A percentile compares a stretch with the other conserved stretches of the same genome.
Evolutionary conservation across 2,329 filamentous ascomycete genomes (phyloP).

Genomic region (Penicillium sp.): DNA sequence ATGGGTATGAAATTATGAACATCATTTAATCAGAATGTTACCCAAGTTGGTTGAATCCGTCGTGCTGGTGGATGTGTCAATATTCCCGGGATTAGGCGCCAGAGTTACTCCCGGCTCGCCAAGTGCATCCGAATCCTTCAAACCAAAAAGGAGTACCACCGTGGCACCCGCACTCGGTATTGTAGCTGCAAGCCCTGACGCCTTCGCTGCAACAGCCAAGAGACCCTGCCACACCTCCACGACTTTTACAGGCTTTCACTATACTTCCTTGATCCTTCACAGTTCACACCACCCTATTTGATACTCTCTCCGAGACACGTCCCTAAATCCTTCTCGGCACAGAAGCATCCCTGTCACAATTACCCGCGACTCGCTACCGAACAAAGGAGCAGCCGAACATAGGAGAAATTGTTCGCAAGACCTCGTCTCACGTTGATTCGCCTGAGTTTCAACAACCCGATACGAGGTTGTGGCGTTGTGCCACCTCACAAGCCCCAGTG

Average conservation of each 20-base stretch:
- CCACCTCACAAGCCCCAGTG: not conserved
- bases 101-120: not conserved
- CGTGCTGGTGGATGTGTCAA: not conserved
- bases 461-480: not conserved
- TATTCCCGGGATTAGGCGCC: not conserved
- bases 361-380: not conserved
- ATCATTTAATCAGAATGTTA: not conserved
- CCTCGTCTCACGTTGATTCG: not conserved
- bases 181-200: not conserved
- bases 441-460: not conserved
- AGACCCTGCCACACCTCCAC: not conserved
- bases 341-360: not conserved
- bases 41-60: not conserved
- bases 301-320: not conserved
- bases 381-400: not conserved
- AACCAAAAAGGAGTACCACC: not conserved
- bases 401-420: not conserved
- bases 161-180: not conserved
- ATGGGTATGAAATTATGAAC: too few species aligned
- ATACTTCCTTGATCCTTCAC: not conserved
- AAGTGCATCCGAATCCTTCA: not conserved
- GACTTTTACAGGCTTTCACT: not conserved
- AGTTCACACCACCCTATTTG: not conserved
- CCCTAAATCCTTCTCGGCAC: not conserved
- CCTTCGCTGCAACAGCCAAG: not conserved